Evolutionary conservation across 2,329 filamentous ascomycete species (phyloP).

Genomic region (Niveomyces coronatus): DNA sequence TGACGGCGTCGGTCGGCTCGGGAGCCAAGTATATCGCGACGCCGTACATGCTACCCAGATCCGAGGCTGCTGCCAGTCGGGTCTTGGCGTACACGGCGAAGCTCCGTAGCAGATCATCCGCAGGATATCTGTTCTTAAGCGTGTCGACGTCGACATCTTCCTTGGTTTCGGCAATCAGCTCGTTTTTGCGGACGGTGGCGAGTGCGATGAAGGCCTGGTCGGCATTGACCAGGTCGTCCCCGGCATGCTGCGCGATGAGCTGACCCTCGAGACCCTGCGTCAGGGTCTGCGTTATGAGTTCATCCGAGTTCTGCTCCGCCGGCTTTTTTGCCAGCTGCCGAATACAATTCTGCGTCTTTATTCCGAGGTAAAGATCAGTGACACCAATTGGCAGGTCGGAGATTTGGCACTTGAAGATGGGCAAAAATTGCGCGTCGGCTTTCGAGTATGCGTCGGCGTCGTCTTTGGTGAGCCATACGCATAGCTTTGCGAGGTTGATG

Average conservation of each 20-base stretch:
- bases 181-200: conserved; percentile 23
- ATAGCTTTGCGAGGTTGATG: conserved; percentile 39
- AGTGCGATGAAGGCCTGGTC: conserved; percentile 25
- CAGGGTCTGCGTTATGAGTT: conserved; percentile 46
- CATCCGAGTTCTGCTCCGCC: conserved; percentile 39
- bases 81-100: conserved; percentile 23
- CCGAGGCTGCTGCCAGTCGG: conserved; percentile 23
- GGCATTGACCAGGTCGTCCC: conserved; percentile 22
- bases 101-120: conserved; percentile 27
- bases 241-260: conserved; percentile 25
- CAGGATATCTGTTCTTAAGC: conserved; percentile 29
- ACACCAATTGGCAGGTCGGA: conserved; percentile 33
- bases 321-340: conserved; percentile 38
- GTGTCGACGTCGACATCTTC: conserved; percentile 13
- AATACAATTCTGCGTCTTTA: conserved; percentile 43
- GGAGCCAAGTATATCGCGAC: conserved; percentile 23
- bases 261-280: conserved; percentile 43
- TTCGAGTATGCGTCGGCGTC: conserved; percentile 29
- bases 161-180: conserved; percentile 19
- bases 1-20: conserved; percentile 17
- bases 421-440: conserved; percentile 35
- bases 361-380: conserved; percentile 33
- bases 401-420: conserved; percentile 32
- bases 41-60: conserved; percentile 25
- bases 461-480: conserved; percentile 28